These are phyloP conservation scores for Priceomyces carsonii DNA, from an alignment of 805 yeast genomes.

Conservation along the genomic window DNA sequence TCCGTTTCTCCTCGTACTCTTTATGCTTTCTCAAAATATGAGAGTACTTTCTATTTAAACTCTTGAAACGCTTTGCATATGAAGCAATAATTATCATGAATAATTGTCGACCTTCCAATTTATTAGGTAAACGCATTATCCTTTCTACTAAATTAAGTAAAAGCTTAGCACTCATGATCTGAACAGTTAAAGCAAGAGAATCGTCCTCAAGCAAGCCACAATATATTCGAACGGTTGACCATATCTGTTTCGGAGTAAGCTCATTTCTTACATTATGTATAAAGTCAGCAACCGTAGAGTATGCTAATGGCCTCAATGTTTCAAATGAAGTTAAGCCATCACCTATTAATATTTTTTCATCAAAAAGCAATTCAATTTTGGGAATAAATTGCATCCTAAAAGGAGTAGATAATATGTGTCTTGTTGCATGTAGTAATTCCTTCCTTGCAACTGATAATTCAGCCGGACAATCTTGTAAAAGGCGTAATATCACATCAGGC, in stretches of 20 bases:
- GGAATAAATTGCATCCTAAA: conserved; percentile 81
- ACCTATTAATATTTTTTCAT: conserved; percentile 86
- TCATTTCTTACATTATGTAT: conserved; percentile 89
- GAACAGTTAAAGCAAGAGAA: conserved; percentile 82
- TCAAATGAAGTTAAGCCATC: conserved; percentile 91
- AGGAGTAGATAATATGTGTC: conserved; percentile 92
- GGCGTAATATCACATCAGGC: conserved; percentile 83
- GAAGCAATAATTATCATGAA: conserved; percentile 86
- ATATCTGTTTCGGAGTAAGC: conserved; percentile 76
- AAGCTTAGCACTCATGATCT: conserved; percentile 93
- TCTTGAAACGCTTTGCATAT: conserved; percentile 76
- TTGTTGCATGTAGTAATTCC: conserved; percentile 88
- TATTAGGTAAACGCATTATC: conserved; percentile 77
- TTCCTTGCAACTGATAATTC: conserved; percentile 89
- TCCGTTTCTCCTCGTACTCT: conserved; percentile 47
- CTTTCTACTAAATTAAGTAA: conserved; percentile 86
- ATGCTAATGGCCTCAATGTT: conserved; percentile 88
- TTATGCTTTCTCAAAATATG: conserved; percentile 64
- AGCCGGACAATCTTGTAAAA: conserved; percentile 93
- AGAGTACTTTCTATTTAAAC: conserved; percentile 70
- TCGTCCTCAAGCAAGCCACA: conserved; percentile 80
- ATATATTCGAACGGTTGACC: conserved; percentile 83
- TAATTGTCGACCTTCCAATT: conserved; percentile 79
- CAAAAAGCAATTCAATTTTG: conserved; percentile 79
- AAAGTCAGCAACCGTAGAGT: conserved; percentile 93